Evolutionary conservation across 202 grass and related monocot species (phyloP), one percentile per base, ranked within the genome.

Genomic region (Setaria viridis): DNA sequence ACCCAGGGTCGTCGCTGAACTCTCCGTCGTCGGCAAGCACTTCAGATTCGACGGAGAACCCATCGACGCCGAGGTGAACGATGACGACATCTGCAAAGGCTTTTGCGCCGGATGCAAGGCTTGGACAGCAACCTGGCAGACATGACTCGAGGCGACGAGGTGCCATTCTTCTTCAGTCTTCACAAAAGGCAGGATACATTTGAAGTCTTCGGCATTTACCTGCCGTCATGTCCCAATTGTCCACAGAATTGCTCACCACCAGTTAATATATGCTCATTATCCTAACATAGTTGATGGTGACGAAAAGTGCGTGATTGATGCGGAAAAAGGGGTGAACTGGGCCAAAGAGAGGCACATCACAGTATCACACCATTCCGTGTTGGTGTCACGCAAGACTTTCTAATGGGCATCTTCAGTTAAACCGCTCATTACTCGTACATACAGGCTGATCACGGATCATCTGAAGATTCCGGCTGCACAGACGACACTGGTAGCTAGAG

Each of bases 11-110:
- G 43, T 32, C 63, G 53, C n/a, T 74, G 45, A 87, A 85, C 25
- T 80, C 75, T 35, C 85, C 80, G 71, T 62, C 68, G 69, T 87
- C 69, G 9, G 48, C 43, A 0, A 42, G 75, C 46, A 20, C 13
- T 74, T 14, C 62, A 45, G 16, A 79, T 68, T 46, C 60, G 42
- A 78, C 35, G 17, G 72, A 25, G 32, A 89, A 57, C 33, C 25
- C 21, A 67, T 4, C 5, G 67, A 53, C 25, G n/a, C 2, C 49
- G 7, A 42, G 65, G 54, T 7, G 37, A 8, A 5, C 34, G 46
- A 72, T 5, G 39, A 6, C 41, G 72, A 62, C 67, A 29, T 77
- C 70, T 66, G 42, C 6, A 13, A 0, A 48, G 48, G 37, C 29
- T 80, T 35, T 33, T 58, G 49, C n/a, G 82, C 73, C 30, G 49